Base-by-base conservation (phyloP, 352 stramenopile species). In the Peronospora destructor region DNA sequence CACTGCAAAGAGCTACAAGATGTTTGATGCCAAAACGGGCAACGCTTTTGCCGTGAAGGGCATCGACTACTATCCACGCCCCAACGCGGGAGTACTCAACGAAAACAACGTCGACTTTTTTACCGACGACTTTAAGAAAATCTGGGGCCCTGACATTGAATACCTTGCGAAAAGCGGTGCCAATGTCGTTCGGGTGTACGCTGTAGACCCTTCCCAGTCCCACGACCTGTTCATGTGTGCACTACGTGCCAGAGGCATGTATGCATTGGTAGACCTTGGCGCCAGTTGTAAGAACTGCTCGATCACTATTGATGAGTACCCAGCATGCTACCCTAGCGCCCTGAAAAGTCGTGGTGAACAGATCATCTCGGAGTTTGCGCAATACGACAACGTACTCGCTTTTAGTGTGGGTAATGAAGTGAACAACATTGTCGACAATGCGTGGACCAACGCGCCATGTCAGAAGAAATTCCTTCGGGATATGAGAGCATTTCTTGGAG, bases 181-280 rank as follows among this genome's bases (percentile, higher is more conserved):
- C 5, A 96, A 96, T 44, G 69, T 78, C 10, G 58, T 95, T 7
- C 33, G 33, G 8, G 4, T 96, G 3, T 95, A 96, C 42, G 72
- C 81, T 2, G 81, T 96, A 2, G 76, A 96, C 48, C 81, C 84
- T 6, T 71, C 61, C n/a, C 59, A 90, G 53, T 83, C 71, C n/a
- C 86, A 96, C 56, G 76, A 90, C 58, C 61, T 66, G 16, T 95
- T 96, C 58, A 95, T 96, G 86, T 94, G 81, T 45, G 80, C 77
- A 5, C 41, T 92, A 7, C 58, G 71, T 6, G 35, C 66, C 12
- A 62, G 76, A 4, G 84, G 83, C 12, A 94, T 95, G 56, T 87
- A 91, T 49, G 80, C 69, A 16, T 65, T 89, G 30, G 55, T 91
- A 11, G 80, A 87, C 47, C 57, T 89, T 17, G 76, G 48, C 7